phyloP scores from a whole-genome alignment of 441 rosid species.

The Hypseocharis bilobata region DNA sequence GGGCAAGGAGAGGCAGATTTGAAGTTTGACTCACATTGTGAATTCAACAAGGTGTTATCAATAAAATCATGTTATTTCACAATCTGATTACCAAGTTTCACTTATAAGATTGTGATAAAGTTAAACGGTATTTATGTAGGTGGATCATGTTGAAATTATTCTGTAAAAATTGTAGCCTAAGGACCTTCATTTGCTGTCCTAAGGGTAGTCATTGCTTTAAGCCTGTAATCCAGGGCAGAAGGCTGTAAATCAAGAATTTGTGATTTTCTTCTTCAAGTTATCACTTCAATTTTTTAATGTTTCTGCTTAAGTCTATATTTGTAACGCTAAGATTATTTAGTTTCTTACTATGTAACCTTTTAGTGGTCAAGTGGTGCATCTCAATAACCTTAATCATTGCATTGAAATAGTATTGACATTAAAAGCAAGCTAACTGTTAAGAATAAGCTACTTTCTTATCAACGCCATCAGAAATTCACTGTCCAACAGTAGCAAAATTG shows the following conservation, averaged over 20 bases:
- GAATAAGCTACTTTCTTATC: not conserved
- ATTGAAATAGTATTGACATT: not conserved
- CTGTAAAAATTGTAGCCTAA: too few species aligned
- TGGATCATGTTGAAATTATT: too few species aligned
- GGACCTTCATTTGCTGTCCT: too few species aligned
- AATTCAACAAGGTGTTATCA: not conserved
- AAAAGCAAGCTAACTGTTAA: not conserved
- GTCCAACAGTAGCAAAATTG: not conserved
- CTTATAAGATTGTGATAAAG: not conserved
- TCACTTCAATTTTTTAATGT: not conserved
- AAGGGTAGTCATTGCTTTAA: too few species aligned
- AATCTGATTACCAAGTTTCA: not conserved
- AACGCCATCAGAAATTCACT: not conserved
- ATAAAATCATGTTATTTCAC: not conserved
- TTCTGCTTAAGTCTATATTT: not conserved
- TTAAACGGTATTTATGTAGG: too few species aligned
- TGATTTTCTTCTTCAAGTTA: not conserved
- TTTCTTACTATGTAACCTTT: not conserved
- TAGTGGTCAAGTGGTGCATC: not conserved
- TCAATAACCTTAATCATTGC: not conserved
- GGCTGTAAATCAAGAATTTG: not conserved
- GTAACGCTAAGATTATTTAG: not conserved
- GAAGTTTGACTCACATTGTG: conserved; percentile 2
- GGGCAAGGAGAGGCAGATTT: not conserved
- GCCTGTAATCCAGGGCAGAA: too few species aligned